Evolutionary conservation across 2,329 filamentous ascomycete species (phyloP).

Genomic region (Pseudogymnoascus sp.): DNA sequence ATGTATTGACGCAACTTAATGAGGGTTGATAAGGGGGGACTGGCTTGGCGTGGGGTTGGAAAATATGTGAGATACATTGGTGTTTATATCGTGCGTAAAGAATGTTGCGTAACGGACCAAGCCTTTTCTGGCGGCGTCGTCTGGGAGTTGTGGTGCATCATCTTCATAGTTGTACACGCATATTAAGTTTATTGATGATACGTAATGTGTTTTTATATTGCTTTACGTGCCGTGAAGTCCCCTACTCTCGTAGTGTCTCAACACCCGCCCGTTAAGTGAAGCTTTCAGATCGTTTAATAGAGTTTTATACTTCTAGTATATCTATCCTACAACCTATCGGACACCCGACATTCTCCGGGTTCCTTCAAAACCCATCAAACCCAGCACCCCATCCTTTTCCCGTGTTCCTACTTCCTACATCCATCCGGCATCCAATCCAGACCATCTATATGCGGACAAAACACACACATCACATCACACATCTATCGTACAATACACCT

Average conservation of each 20-base stretch:
- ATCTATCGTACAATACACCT: constrained; percentile 1
- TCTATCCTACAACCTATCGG: background rate
- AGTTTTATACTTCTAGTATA: background rate
- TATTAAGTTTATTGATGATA: constrained; percentile 1
- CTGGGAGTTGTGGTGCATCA: constrained; percentile 3
- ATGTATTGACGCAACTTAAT: constrained; percentile 18
- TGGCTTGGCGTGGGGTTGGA: background rate
- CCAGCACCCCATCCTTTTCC: background rate
- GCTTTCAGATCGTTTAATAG: background rate
- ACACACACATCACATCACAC: background rate
- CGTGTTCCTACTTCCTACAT: background rate
- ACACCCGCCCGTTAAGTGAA: background rate
- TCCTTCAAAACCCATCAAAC: background rate
- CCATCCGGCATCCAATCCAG: background rate
- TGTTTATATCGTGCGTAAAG: constrained; percentile 6
- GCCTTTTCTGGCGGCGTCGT: background rate
- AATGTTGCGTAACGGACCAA: background rate
- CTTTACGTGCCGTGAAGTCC: background rate
- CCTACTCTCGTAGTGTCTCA: background rate
- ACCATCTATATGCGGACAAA: background rate
- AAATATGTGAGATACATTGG: constrained; percentile 1
- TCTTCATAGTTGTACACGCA: constrained; percentile 1
- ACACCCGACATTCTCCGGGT: background rate
- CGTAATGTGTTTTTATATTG: background rate
- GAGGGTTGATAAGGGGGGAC: background rate